Percentiles rank a stretch among this genome's conserved stretches.
These are phyloP conservation scores for Apiotrichum brassicae DNA, from an alignment of 1,284 basidiomycete genomes.

Conservation along the genomic window DNA sequence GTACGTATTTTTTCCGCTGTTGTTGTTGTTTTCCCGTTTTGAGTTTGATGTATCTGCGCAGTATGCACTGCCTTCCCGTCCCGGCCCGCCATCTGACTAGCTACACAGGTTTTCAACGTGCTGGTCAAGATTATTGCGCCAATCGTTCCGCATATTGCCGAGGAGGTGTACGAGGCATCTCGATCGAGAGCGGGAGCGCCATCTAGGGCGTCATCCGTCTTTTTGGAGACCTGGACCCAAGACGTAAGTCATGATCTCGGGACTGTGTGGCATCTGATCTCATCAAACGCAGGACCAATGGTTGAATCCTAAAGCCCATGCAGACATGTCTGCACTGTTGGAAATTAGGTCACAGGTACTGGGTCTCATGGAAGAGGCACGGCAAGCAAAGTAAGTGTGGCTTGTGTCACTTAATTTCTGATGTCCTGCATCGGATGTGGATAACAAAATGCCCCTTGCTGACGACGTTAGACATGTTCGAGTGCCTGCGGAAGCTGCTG, in stretches of 20 bases:
- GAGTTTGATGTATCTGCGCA: too few species aligned
- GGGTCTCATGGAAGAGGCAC: constrained; percentile 27
- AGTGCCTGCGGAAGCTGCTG: constrained; percentile 13
- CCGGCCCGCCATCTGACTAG: too few species aligned
- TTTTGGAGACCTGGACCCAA: constrained; percentile 57
- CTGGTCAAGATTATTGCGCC: constrained; percentile 74
- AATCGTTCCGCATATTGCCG: constrained; percentile 82
- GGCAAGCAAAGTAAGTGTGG: constrained; percentile 30
- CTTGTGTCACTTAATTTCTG: too few species aligned
- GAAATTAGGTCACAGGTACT: constrained; percentile 24
- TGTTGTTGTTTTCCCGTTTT: too few species aligned
- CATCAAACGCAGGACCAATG: background rate
- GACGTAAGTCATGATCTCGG: constrained; percentile 51
- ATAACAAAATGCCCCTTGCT: background rate
- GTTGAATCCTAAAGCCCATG: constrained; percentile 2
- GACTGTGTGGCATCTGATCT: background rate
- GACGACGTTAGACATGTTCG: constrained; percentile 5
- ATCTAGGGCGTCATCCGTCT: constrained; percentile 48
- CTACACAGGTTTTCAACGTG: constrained; percentile 58
- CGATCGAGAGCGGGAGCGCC: background rate
- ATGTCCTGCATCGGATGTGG: too few species aligned
- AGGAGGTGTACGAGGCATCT: constrained; percentile 65
- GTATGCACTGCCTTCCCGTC: too few species aligned
- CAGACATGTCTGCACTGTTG: constrained; percentile 26
- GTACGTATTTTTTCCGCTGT: constrained; percentile 50